Conservation (phyloP, 495 filamentous ascomycete species). For the Diplogelasinospora grovesii region DNA sequence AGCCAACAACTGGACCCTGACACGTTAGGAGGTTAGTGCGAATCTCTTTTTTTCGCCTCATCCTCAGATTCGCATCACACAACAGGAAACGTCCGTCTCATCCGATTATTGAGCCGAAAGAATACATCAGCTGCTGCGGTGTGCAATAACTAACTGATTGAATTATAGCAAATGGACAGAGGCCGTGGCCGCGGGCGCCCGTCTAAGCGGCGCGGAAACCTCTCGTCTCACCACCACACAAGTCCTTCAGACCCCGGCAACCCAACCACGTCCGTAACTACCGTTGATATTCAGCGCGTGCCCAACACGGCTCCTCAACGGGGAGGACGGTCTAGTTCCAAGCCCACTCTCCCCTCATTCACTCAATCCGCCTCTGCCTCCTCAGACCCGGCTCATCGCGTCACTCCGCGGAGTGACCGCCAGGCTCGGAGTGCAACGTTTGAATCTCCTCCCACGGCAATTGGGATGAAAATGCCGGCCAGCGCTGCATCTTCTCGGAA, state of each 20-base stretch:
- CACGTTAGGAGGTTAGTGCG: conserved; percentile 29
- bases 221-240: conserved; percentile 11
- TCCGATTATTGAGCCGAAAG: no score
- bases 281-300: conserved; percentile 1
- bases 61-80: no score
- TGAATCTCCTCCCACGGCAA: conserved; percentile 20
- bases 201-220: conserved; percentile 24
- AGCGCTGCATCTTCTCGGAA: conserved; percentile 15
- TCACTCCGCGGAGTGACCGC: conserved; percentile 16
- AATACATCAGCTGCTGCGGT: no score
- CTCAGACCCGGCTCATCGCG: conserved; percentile 8
- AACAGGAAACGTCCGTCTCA: no score
- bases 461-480: conserved; percentile 19
- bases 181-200: conserved; percentile 26
- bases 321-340: conserved; percentile 13
- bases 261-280: conserved; percentile 5
- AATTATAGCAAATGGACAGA: conserved; percentile 26
- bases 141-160: conserved; percentile 13
- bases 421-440: conserved; percentile 22
- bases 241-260: conserved; percentile 1
- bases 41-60: conserved; percentile 29
- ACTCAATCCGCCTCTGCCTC: conserved; percentile 19
- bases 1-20: conserved; percentile 29
- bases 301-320: conserved; percentile 12
- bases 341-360: no score